phyloP scores from a whole-genome alignment of 129 eudicot genomes.

The Rutidosis leptorrhynchoides region DNA sequence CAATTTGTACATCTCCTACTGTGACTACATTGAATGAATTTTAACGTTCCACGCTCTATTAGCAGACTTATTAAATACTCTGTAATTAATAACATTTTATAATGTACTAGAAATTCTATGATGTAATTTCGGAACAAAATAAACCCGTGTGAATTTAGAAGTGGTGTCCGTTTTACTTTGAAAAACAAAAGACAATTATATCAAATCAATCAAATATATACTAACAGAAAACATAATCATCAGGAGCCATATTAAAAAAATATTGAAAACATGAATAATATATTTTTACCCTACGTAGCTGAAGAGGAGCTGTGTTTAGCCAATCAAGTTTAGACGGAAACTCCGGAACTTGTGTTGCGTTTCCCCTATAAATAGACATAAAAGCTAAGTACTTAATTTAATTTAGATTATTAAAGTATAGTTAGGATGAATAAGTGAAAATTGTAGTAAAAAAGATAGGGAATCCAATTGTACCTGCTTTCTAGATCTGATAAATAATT shows the following conservation, averaged over 20 bases:
- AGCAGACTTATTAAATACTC: too few relatives aligned
- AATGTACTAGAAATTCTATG: neutral
- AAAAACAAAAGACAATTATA: neutral
- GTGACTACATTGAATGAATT: too few relatives aligned
- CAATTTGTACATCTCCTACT: constrained; percentile 2
- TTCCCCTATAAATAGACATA: constrained; percentile 46
- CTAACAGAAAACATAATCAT: neutral
- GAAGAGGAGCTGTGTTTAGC: constrained; percentile 94
- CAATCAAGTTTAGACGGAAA: constrained; percentile 96
- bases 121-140: neutral
- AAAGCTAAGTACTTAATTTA: constrained; percentile 18
- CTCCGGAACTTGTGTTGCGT: constrained; percentile 71
- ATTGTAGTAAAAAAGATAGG: constrained; percentile 1
- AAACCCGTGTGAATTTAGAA: constrained; percentile 4
- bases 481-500: constrained; percentile 85
- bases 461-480: constrained; percentile 44
- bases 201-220: neutral
- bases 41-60: too few relatives aligned
- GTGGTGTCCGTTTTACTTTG: neutral
- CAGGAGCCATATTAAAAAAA: constrained; percentile 1
- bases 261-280: neutral
- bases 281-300: constrained; percentile 75
- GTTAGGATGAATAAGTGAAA: constrained; percentile 13
- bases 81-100: too few relatives aligned
- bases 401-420: too few relatives aligned